phyloP scores from a whole-genome alignment of 257 asterid species.

The Ophiorrhiza pumila region DNA sequence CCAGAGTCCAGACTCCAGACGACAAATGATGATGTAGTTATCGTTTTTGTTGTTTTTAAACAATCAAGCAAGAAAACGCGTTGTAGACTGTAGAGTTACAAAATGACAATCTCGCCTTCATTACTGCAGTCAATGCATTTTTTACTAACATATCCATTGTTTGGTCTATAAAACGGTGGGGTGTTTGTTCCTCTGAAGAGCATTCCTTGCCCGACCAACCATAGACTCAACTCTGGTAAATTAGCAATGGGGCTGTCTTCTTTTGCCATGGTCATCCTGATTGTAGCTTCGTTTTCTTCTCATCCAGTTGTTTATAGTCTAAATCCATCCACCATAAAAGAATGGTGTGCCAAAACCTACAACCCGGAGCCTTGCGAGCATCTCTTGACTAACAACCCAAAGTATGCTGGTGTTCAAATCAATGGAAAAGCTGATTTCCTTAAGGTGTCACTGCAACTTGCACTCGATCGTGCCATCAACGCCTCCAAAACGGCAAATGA shows the following conservation, averaged over 20 bases:
- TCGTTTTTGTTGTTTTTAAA: too few relatives aligned
- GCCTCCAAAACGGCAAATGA: not conserved
- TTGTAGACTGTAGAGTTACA: too few relatives aligned
- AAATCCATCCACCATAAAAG: not conserved
- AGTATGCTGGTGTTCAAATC: not conserved
- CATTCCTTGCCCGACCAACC: not conserved
- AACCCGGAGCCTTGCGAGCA: constrained; percentile 16
- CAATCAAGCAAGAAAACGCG: too few relatives aligned
- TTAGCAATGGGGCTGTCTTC: not conserved
- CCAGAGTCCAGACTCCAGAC: too few relatives aligned
- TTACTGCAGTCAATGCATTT: not conserved
- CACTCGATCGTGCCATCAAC: constrained; percentile 9
- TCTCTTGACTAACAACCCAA: constrained; percentile 3
- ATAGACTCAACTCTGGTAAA: not conserved
- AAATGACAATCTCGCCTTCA: not conserved
- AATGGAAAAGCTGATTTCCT: constrained; percentile 7
- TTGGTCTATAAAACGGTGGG: not conserved
- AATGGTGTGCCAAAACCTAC: constrained; percentile 20
- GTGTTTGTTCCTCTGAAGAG: not conserved
- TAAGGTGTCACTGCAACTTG: not conserved
- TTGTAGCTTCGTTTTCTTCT: not conserved
- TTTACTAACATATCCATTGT: not conserved
- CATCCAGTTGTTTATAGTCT: not conserved
- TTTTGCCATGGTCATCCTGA: not conserved
- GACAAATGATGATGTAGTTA: too few relatives aligned